Base-by-base conservation (phyloP, 495 filamentous ascomycete genomes). In the Alectoria sarmentosa region DNA sequence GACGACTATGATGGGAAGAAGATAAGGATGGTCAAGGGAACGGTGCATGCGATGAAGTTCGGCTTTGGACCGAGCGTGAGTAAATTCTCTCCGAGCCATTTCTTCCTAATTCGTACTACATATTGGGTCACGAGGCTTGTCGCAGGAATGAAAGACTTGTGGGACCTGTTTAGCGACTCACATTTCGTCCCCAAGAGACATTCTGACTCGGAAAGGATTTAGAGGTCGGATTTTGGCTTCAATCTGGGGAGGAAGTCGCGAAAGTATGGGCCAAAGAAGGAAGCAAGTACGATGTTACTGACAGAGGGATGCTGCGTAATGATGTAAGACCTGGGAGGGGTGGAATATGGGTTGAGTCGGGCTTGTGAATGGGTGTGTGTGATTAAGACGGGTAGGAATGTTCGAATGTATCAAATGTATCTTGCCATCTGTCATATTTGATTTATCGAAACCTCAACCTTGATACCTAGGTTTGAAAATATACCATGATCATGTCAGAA, bases 1-100 rank as follows among this genome's bases (percentile, higher is more conserved):
- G 66, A 61, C 15, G 61, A 66, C 2, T 72, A 71, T 38, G 72
- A 76, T 62, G 60, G 66, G 52, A 56, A 72, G 26, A 66, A 71
- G 42, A 60, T 69, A 32, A 63, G 72, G 15, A 62, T 70, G 57
- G 48, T 69, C 13, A 73, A 62, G 61, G 69, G 64, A 63, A 68
- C 64, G 54, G 46, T 65, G 60, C 11, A 64, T 65, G 61, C 75
- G 1, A 44, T 49, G 49, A 63, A 19, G 54, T 15, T 64, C 26
- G 42, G 66, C n/a, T n/a, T 17, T 49, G 65, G 61, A 10, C 61
- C 56, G 26, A 61, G 21, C 30, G 58, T 60, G 34, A 63, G 61
- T 34, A 13, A n/a, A 63, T 8, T 38, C 11, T 44, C 28, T 55
- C 30, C 30, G 15, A 34, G 52, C 52, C 15, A 17, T 21, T 1